Conservation (phyloP, 768 basidiomycete species). For the Paxillus involutus region DNA sequence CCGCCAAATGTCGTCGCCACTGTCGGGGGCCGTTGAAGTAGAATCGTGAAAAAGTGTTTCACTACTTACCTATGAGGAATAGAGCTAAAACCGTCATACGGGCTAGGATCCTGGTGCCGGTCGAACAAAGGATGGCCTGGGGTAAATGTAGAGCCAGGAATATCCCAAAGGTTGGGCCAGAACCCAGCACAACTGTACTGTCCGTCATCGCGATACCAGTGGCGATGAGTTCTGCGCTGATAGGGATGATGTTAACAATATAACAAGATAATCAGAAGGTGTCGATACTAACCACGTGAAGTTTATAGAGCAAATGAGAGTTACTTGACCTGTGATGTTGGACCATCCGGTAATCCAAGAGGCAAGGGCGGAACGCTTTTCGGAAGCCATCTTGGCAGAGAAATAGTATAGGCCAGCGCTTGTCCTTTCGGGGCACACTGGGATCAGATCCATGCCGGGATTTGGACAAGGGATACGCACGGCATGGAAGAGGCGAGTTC, state of each 20-base stretch:
- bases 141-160: conserved; percentile 14
- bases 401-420: conserved; percentile 29
- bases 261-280: neutral
- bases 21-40: neutral
- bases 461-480: conserved; percentile 6
- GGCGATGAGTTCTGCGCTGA: conserved; percentile 18
- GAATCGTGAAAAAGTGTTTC: neutral
- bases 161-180: conserved; percentile 24
- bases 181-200: conserved; percentile 14
- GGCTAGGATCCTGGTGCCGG: conserved; percentile 21
- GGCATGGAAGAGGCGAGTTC: conserved; percentile 22
- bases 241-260: neutral
- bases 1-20: conserved; percentile 19
- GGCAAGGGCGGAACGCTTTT: conserved; percentile 23
- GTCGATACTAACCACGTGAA: conserved; percentile 15
- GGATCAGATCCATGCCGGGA: neutral
- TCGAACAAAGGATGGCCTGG: conserved; percentile 21
- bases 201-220: conserved; percentile 23
- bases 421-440: conserved; percentile 8
- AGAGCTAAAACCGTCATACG: conserved; percentile 18
- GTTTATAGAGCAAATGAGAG: conserved; percentile 24
- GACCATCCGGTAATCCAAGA: conserved; percentile 31
- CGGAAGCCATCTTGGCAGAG: conserved; percentile 26
- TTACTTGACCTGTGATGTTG: conserved; percentile 26
- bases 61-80: conserved; percentile 15